These are phyloP conservation scores for Podila horticola DNA, from an alignment of 192 early-diverging fungal species.

Conservation along the genomic window DNA sequence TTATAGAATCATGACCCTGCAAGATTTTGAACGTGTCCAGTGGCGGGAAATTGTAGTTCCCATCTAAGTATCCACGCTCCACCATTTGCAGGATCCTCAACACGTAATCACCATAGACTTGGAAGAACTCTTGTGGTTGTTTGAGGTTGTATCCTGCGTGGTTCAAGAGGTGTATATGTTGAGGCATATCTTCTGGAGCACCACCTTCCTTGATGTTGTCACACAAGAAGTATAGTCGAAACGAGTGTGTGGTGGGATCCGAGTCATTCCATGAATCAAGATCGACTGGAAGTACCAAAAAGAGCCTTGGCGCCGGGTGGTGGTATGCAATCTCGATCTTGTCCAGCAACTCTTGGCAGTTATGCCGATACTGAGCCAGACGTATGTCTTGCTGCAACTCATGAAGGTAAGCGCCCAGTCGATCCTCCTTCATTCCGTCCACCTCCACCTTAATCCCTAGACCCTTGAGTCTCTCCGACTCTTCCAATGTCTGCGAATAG, in stretches of 20 bases:
- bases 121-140: background rate
- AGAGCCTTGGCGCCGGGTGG: too few relatives aligned
- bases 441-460: too few relatives aligned
- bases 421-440: too few relatives aligned
- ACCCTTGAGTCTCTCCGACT: too few relatives aligned
- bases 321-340: too few relatives aligned
- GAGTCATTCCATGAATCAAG: background rate
- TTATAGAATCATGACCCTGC: background rate
- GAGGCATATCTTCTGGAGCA: background rate
- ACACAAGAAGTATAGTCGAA: background rate
- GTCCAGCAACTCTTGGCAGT: too few relatives aligned
- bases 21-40: background rate
- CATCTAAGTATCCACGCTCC: background rate
- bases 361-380: too few relatives aligned
- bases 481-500: too few relatives aligned
- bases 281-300: background rate
- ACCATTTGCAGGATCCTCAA: background rate
- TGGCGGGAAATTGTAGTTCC: background rate
- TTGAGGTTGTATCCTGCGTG: background rate
- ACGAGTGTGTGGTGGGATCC: background rate
- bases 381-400: too few relatives aligned
- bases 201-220: background rate
- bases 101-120: background rate
- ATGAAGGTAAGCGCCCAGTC: too few relatives aligned
- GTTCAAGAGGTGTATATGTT: background rate